Evolutionary conservation across 441 rosid species (phyloP).

Genomic region (Aquilaria agallochum): DNA sequence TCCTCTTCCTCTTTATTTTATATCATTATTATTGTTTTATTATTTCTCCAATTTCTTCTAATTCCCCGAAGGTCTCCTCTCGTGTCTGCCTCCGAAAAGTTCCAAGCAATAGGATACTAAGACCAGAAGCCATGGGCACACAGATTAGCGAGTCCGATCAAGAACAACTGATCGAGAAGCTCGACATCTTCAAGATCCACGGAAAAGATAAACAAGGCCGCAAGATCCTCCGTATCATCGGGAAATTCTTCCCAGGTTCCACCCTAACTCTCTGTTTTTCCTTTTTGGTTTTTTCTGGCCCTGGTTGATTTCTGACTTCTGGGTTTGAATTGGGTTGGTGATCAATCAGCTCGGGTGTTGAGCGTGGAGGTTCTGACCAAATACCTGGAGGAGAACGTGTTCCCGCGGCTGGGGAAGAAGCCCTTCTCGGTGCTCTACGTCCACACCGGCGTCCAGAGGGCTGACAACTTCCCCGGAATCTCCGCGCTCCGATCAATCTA

Average conservation of each 20-base stretch:
- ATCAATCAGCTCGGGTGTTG: slow-evolving; percentile 43
- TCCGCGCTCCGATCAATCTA: slow-evolving; percentile 60
- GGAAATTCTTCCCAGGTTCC: slow-evolving; percentile 64
- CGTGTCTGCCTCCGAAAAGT: neutral
- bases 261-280: neutral
- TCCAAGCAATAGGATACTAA: neutral
- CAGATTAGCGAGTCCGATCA: slow-evolving; percentile 39
- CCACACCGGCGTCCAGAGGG: slow-evolving; percentile 64
- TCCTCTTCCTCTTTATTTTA: neutral
- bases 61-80: no score
- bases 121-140: slow-evolving; percentile 11
- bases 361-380: slow-evolving; percentile 45
- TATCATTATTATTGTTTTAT: neutral
- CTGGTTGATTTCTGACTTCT: neutral
- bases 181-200: slow-evolving; percentile 60
- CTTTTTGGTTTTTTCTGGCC: neutral
- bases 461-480: slow-evolving; percentile 72
- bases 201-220: slow-evolving; percentile 77
- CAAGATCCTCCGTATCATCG: slow-evolving; percentile 62
- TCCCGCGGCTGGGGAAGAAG: slow-evolving; percentile 49
- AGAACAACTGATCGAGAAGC: slow-evolving; percentile 46
- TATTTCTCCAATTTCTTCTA: neutral
- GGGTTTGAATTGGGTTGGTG: neutral
- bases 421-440: slow-evolving; percentile 68
- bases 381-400: slow-evolving; percentile 54